phyloP scores from a whole-genome alignment of 2,329 filamentous ascomycete species.

The Neoascochyta sp. region DNA sequence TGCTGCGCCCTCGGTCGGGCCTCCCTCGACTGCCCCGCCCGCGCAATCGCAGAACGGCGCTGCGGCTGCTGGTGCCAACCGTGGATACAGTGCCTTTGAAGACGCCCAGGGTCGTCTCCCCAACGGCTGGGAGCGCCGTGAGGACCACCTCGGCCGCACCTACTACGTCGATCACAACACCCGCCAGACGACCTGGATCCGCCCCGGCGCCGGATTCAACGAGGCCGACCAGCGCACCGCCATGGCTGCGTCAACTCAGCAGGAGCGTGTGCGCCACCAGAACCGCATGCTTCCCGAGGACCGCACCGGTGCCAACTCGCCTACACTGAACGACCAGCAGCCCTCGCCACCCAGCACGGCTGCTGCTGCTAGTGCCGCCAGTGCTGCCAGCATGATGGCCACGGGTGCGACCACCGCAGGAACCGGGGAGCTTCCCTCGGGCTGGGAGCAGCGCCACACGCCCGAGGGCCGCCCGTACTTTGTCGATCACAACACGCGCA shows the following conservation, averaged over 20 bases:
- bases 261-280: slow-evolving; percentile 89
- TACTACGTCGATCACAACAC: slow-evolving; percentile 99
- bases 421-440: slow-evolving; percentile 87
- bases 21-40: slow-evolving; percentile 45
- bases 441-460: slow-evolving; percentile 95
- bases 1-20: slow-evolving; percentile 29
- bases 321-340: slow-evolving; percentile 61
- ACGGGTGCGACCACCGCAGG: slow-evolving; percentile 92
- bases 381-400: slow-evolving; percentile 80
- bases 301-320: slow-evolving; percentile 87
- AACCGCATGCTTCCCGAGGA: slow-evolving; percentile 95
- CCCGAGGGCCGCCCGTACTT: slow-evolving; percentile 95
- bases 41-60: slow-evolving; percentile 26
- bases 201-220: slow-evolving; percentile 75
- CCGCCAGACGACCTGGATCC: slow-evolving; percentile 91
- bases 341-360: slow-evolving; percentile 31
- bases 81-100: slow-evolving; percentile 79
- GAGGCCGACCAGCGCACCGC: slow-evolving; percentile 72
- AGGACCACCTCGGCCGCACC: slow-evolving; percentile 90
- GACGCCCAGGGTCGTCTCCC: slow-evolving; percentile 91
- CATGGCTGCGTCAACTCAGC: slow-evolving; percentile 85
- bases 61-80: slow-evolving; percentile 43
- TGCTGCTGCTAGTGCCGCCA: slow-evolving; percentile 39
- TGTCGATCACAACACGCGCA: slow-evolving; percentile 96
- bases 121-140: slow-evolving; percentile 90